Evolutionary conservation across 75 land plant genomes (phyloP), one percentile per base, ranked within the genome.

Genomic region (Sequoiadendron giganteum): DNA sequence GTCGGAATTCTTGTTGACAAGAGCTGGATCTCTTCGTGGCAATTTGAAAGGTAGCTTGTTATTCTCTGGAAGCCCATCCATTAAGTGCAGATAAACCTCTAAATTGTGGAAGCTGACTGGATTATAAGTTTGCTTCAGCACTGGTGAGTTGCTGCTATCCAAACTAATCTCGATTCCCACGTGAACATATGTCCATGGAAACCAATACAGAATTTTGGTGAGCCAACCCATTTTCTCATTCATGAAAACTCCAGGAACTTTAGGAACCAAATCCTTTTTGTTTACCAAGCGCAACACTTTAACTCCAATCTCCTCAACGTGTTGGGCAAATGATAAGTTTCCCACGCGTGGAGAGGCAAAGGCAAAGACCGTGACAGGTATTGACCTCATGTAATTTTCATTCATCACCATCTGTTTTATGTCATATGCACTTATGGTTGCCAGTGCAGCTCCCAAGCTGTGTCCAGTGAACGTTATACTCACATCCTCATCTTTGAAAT

Each of bases 341-440:
- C 94, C 96, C 38, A 95, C 93, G 5, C 94, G 83, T 34, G 96
- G 94, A 10, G 90, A 93, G 0, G 90, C 94, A 81, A 92, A 95
- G 7, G 96, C 90, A 43, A 93, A 72, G 25, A 95, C 94, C 34
- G 89, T 89, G 3, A 95, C 75, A 19, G 89, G 94, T 1, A 88
- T 72, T 28, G n/a, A 68, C 8, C 28, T 25, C 8, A 21, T 68
- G 28, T 19, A 21, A 68, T 68, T 25, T 34, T 38, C 18, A 10
- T 34, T 34, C 39, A 76, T 36, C n/a, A 3, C 7, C 21, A 68
- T 28, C 18, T 76, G 15, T 36, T 76, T 36, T 10, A 76, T 36
- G 10, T 76, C 79, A 15, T 76, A 76, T 34, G 79, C 79, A 76
- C 79, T 34, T 36, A 76, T 10, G 18, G 79, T 76, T 76, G 79